Evolutionary conservation across 208 protist species (phyloP).

Genomic region (Acanthamoeba triangularis): DNA sequence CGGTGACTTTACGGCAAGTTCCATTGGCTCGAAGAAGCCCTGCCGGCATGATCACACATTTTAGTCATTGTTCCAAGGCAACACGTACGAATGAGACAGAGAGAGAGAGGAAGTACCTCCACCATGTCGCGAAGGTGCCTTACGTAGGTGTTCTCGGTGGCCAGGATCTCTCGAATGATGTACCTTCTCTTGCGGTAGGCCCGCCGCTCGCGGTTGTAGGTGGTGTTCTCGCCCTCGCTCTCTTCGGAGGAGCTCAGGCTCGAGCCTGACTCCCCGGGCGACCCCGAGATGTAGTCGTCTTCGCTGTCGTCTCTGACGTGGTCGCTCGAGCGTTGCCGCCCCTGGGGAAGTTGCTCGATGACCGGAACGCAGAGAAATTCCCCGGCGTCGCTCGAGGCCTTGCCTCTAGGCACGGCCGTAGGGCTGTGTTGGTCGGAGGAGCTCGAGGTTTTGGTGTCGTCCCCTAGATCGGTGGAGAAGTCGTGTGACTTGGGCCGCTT

Average conservation of each 20-base stretch:
- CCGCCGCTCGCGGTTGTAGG: not conserved
- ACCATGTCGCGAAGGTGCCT: constrained; percentile 22
- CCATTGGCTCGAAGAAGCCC: not conserved
- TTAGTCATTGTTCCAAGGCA: not conserved
- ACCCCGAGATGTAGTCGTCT: not conserved
- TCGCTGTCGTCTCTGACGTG: not conserved
- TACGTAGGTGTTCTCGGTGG: constrained; percentile 13
- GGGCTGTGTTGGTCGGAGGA: not conserved
- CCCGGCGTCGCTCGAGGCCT: not conserved
- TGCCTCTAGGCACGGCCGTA: not conserved
- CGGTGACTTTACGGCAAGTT: not conserved
- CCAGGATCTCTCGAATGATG: constrained; percentile 10
- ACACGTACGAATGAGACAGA: not conserved
- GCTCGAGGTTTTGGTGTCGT: too few species aligned
- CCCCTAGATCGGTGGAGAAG: not conserved
- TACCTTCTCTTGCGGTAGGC: constrained; percentile 24
- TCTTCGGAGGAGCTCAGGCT: not conserved
- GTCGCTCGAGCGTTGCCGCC: not conserved
- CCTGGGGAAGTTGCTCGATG: not conserved
- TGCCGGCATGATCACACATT: not conserved
- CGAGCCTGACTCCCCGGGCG: not conserved
- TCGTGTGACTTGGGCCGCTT: not conserved
- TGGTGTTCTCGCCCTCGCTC: not conserved
- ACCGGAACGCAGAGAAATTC: not conserved
- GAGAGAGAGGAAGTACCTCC: not conserved